Base-by-base conservation (phyloP, 2,329 filamentous ascomycete species). In the Scedosporium minutisporum region DNA sequence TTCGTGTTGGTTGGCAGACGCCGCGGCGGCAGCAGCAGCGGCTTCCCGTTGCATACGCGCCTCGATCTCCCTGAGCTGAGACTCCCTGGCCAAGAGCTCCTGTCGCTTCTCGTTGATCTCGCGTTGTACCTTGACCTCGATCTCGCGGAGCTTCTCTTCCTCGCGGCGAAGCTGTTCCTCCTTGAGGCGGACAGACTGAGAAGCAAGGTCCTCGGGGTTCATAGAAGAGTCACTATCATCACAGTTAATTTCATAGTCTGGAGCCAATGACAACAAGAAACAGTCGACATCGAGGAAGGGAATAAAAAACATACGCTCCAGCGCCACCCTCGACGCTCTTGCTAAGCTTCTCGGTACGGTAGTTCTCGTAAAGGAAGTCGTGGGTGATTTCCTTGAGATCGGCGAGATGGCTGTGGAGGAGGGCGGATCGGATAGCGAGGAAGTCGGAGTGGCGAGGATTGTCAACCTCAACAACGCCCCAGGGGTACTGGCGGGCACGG, bases 101-200 rank as follows among this genome's bases (percentile, higher is more conserved):
- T 99, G 95, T 80, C 95, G 88, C 87, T 99, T 99, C 86, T 97
- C 95, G 80, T 97, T 96, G 82, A 99, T 99, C 80, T 99, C 95
- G 74, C 95, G 91, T 82, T 99, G 95, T 66, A 99, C 95, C 88
- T 99, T 99, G 82, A 97, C 83, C 76, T 99, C 95, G 75, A 99
- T 97, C 82, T 99, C 95, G 77, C 95, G 91, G 67, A 99, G 88
- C 84, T 99, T 99, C 89, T 99, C 95, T 82, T 99, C 95, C 79
- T 99, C 95, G 72, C 95, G 92, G 74, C 95, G 91, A 70, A 99
- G 90, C 78, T 99, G 95, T 80, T 99, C 95, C 77, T 99, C 95
- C 91, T 99, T 99, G 76, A 99, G 88, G 67, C 95, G 92, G 66
- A 99, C 95, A 44, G 93, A 97, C 79, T 99, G 95, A 65, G 90